These are phyloP conservation scores for Cochlearia excelsa DNA, from an alignment of 345 rosid genomes.

Conservation along the genomic window DNA sequence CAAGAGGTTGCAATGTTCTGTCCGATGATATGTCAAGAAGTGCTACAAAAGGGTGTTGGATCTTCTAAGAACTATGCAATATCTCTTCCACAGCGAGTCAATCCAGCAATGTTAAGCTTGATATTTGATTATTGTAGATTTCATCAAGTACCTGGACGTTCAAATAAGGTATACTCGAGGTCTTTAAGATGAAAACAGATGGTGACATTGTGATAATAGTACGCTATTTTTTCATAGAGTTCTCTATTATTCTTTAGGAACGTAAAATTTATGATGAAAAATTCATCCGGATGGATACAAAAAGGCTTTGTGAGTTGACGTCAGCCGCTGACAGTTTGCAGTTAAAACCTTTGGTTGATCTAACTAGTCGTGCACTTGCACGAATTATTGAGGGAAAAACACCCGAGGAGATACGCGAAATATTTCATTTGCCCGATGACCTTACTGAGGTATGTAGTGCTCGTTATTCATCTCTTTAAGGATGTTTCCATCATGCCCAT, in stretches of 20 bases:
- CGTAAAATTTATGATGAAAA: conserved; percentile 81
- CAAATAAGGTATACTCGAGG: conserved; percentile 61
- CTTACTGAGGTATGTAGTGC: conserved; percentile 81
- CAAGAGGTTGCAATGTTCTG: conserved; percentile 96
- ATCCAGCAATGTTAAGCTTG: conserved; percentile 70
- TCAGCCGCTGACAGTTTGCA: conserved; percentile 98
- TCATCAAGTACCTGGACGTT: conserved; percentile 84
- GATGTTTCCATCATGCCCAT: conserved; percentile 7
- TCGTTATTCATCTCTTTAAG: conserved; percentile 23
- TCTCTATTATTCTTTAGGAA: conserved; percentile 48
- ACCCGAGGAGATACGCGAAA: conserved; percentile 92
- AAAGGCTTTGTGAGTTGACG: conserved; percentile 86
- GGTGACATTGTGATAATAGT: conserved; percentile 7
- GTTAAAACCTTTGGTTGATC: conserved; percentile 87
- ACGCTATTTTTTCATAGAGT: background rate
- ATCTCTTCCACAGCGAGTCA: conserved; percentile 85
- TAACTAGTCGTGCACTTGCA: conserved; percentile 93
- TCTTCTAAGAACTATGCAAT: conserved; percentile 79
- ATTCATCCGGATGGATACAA: conserved; percentile 89
- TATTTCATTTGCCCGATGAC: conserved; percentile 94
- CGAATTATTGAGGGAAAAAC: conserved; percentile 87
- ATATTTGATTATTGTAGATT: conserved; percentile 88
- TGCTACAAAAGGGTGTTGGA: conserved; percentile 70
- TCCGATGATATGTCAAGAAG: conserved; percentile 89
- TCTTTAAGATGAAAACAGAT: conserved; percentile 11